These are phyloP conservation scores for Paxillus ammoniavirescens DNA, from an alignment of 768 basidiomycete genomes.

Conservation along the genomic window DNA sequence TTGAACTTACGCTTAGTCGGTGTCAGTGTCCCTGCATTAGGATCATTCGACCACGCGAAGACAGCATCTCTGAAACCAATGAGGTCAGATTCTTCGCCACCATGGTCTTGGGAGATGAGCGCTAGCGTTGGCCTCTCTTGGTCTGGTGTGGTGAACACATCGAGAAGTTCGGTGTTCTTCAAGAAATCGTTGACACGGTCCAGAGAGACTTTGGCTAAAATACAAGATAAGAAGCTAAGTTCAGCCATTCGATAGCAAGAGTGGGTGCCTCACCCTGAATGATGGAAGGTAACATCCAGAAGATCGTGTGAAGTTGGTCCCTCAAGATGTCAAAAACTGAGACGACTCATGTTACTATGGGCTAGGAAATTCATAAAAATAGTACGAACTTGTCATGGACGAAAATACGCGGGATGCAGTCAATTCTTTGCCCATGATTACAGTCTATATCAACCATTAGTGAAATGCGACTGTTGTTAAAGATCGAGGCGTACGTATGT, in stretches of 20 bases:
- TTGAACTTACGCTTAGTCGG: constrained; percentile 41
- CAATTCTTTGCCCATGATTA: constrained; percentile 12
- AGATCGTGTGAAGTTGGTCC: constrained; percentile 41
- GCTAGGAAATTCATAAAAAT: neutral
- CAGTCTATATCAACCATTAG: constrained; percentile 5
- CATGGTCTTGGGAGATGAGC: constrained; percentile 5
- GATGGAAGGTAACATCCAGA: constrained; percentile 34
- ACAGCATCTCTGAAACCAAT: constrained; percentile 54
- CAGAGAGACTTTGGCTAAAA: constrained; percentile 59
- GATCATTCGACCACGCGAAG: constrained; percentile 49
- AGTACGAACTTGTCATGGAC: constrained; percentile 30
- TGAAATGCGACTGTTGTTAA: no score
- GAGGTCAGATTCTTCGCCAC: constrained; percentile 21
- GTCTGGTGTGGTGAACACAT: constrained; percentile 2
- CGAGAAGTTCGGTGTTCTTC: constrained; percentile 13
- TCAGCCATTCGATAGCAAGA: constrained; percentile 17
- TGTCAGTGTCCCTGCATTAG: constrained; percentile 5
- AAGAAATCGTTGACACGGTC: constrained; percentile 55
- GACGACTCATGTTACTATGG: neutral
- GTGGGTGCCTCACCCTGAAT: constrained; percentile 6
- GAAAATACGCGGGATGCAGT: constrained; percentile 39
- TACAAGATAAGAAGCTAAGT: neutral
- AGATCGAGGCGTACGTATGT: constrained; percentile 45
- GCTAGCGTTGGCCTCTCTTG: neutral
- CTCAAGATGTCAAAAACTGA: constrained; percentile 63